These are phyloP conservation scores for Hypoxylon trugodes DNA, from an alignment of 495 filamentous ascomycete genomes.

Conservation along the genomic window DNA sequence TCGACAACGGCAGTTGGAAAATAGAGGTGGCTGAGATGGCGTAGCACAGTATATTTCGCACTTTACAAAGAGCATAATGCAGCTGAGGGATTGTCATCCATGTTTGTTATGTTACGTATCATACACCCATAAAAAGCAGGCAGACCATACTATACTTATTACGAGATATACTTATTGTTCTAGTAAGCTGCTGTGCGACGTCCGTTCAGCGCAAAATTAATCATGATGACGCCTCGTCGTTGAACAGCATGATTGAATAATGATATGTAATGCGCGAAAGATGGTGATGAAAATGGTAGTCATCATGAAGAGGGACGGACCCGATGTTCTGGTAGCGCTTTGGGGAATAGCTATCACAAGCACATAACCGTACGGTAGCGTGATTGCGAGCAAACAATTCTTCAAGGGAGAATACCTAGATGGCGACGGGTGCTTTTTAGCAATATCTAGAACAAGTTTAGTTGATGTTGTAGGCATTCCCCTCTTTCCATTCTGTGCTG, in stretches of 20 bases:
- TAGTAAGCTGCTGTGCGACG: slow-evolving; percentile 39
- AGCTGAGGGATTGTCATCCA: slow-evolving; percentile 31
- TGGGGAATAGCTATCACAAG: slow-evolving; percentile 9
- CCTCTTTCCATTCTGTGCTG: no score
- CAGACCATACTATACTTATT: no score
- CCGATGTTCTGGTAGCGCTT: slow-evolving; percentile 23
- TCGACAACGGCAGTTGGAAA: slow-evolving; percentile 24
- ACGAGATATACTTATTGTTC: slow-evolving; percentile 4
- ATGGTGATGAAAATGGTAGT: neutral
- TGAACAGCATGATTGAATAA: slow-evolving; percentile 2
- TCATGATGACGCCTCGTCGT: slow-evolving; percentile 31
- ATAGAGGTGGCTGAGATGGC: slow-evolving; percentile 11
- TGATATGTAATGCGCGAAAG: slow-evolving; percentile 18
- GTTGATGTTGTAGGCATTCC: neutral
- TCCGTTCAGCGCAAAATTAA: slow-evolving; percentile 23
- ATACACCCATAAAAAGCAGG: no score
- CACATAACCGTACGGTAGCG: neutral
- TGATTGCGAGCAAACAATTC: slow-evolving; percentile 18
- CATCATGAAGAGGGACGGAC: slow-evolving; percentile 2
- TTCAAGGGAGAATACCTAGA: neutral
- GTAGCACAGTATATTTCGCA: slow-evolving; percentile 30
- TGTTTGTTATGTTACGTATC: slow-evolving; percentile 36
- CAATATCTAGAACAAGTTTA: neutral
- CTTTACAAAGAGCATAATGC: slow-evolving; percentile 16
- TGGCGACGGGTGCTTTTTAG: neutral